Evolutionary conservation across 2,329 filamentous ascomycete genomes (phyloP), one percentile per base, ranked within the genome.

Genomic region (Septoria petroselini): DNA sequence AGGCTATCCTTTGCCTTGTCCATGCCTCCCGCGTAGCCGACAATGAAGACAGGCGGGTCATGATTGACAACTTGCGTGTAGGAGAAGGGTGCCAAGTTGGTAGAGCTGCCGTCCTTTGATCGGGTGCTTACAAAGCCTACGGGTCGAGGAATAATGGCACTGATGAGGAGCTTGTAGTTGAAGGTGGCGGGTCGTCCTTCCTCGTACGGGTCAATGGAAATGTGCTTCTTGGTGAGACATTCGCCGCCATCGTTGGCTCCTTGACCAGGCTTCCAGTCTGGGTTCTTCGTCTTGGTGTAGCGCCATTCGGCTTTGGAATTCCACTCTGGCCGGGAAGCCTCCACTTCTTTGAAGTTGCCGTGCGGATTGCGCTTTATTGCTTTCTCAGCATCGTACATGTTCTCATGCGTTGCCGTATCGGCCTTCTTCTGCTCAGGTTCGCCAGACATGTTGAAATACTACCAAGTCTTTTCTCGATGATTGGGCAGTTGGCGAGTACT

Each of bases 131-230:
- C 69, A 55, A 84, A 82, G 1, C 80, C 81, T 38, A 96, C 85
- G 9, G 91, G 91, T 9, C 91, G 81, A 1, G 91, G 91, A 12
- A 90, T 79, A 58, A 96, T 81, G 56, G 82, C 83, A 14, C 83
- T 87, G 69, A 96, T 95, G 54, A 96, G 76, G 11, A 96, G 80
- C 71, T 95, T 95, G 79, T 97, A 96, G 77, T 96, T 96, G 72
- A 80, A 82, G 1, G 75, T 71, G 0, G 81, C 71, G 0, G 82
- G 77, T 0, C 91, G 80, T 25, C 83, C 86, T 21, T 82, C 73
- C 48, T 78, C 84, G 67, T 91, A 83, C 0, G 91, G 91, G 68
- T 95, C 85, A 61, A 96, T 95, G 64, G 83, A 74, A 57, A 91
- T 70, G 71, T 95, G 88, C 1, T 73, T 67, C 52, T 81, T 79